phyloP scores from a whole-genome alignment of 2,329 filamentous ascomycete species.

The Microascus cirrosus region DNA sequence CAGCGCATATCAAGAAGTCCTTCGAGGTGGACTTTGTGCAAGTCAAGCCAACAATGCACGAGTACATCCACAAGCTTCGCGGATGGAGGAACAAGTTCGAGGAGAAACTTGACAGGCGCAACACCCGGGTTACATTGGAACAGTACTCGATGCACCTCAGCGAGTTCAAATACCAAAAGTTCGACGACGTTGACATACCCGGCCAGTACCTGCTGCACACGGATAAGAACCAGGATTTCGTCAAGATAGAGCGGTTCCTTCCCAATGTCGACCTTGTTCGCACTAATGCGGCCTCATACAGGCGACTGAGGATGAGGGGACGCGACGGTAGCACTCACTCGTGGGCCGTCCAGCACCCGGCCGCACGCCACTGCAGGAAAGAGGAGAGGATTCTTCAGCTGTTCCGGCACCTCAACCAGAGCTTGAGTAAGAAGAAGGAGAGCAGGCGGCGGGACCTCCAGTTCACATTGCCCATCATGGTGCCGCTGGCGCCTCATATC shows the following conservation, averaged over 20 bases:
- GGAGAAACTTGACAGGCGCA: conserved; percentile 84
- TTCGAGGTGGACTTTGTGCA: conserved; percentile 97
- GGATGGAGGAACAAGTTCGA: conserved; percentile 97
- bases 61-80: conserved; percentile 95
- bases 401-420: conserved; percentile 95
- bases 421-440: conserved; percentile 86
- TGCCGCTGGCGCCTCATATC: conserved; percentile 89
- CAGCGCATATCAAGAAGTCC: conserved; percentile 85
- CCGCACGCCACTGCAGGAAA: conserved; percentile 79
- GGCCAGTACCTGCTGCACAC: conserved; percentile 95
- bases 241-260: conserved; percentile 92
- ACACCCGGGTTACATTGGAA: conserved; percentile 65
- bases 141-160: conserved; percentile 81
- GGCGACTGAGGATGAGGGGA: conserved; percentile 87
- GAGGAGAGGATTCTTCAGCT: conserved; percentile 94
- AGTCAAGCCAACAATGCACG: conserved; percentile 93
- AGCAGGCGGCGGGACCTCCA: conserved; percentile 85
- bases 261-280: conserved; percentile 90
- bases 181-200: conserved; percentile 95
- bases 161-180: conserved; percentile 95
- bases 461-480: conserved; percentile 92
- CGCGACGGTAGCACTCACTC: conserved; percentile 96
- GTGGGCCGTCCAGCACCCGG: conserved; percentile 93
- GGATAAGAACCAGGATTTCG: conserved; percentile 98
- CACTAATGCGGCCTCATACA: conserved; percentile 81